These are phyloP conservation scores for Alternaria postmessia DNA, from an alignment of 2,329 filamentous ascomycete genomes.

Conservation along the genomic window DNA sequence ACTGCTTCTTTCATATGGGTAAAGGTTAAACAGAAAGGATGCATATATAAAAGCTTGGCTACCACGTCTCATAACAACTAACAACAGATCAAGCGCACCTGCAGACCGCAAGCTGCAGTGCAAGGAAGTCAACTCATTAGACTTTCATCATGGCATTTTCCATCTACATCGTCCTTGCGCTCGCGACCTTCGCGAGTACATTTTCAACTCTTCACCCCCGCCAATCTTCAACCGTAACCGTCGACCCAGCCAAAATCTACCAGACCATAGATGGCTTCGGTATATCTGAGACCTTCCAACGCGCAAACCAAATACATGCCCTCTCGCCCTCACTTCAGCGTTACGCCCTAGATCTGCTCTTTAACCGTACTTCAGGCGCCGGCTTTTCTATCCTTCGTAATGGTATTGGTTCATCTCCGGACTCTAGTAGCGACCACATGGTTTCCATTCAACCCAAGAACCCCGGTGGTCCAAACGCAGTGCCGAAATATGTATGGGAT, in stretches of 20 bases:
- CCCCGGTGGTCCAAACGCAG: constrained; percentile 34
- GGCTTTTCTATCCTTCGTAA: constrained; percentile 57
- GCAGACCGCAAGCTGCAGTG: background rate
- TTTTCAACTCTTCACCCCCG: constrained; percentile 4
- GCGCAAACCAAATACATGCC: constrained; percentile 56
- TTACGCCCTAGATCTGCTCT: constrained; percentile 55
- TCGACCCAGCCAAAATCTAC: constrained; percentile 55
- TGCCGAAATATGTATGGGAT: constrained; percentile 41
- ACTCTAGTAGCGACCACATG: constrained; percentile 52
- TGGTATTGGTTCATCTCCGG: constrained; percentile 57
- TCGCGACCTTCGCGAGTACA: constrained; percentile 5
- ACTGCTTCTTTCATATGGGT: constrained; percentile 2
- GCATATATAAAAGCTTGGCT: constrained; percentile 6
- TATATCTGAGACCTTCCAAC: constrained; percentile 57
- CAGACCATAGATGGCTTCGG: constrained; percentile 60
- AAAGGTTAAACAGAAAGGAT: constrained; percentile 1
- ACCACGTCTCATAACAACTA: background rate
- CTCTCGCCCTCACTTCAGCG: constrained; percentile 50
- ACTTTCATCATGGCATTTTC: constrained; percentile 12
- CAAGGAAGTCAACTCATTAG: too few relatives aligned
- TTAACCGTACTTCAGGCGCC: constrained; percentile 56
- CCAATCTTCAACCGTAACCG: constrained; percentile 46
- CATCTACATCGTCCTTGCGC: constrained; percentile 15
- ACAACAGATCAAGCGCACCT: background rate
- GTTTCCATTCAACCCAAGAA: constrained; percentile 38